A percentile compares a stretch with the other conserved stretches of the same genome.
Conservation (phyloP, 2,329 filamentous ascomycete species). For the Venturia pyrina region DNA sequence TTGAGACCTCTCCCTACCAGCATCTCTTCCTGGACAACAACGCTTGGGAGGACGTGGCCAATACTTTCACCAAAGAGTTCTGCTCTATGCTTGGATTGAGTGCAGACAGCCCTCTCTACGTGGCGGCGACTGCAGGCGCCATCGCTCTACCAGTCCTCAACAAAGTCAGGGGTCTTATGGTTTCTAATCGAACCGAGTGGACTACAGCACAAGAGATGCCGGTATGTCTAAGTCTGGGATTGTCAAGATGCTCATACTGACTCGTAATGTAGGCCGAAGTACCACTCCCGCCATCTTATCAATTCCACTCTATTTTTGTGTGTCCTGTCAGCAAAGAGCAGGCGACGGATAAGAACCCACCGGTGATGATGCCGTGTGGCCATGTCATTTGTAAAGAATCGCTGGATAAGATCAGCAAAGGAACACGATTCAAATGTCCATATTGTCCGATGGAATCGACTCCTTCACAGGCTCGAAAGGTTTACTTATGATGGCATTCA, state of each 20-base stretch:
- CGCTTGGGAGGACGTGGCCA: conserved; percentile 72
- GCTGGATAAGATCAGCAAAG: conserved; percentile 69
- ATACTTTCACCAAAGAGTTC: conserved; percentile 89
- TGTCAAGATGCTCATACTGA: background rate
- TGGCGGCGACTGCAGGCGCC: conserved; percentile 83
- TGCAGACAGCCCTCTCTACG: conserved; percentile 84
- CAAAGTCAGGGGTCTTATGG: conserved; percentile 81
- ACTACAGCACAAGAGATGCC: conserved; percentile 84
- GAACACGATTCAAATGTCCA: conserved; percentile 80
- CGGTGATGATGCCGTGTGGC: conserved; percentile 93
- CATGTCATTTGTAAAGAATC: conserved; percentile 87
- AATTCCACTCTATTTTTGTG: conserved; percentile 94
- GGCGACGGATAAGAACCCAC: conserved; percentile 82
- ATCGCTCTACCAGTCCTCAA: conserved; percentile 83
- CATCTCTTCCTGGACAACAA: conserved; percentile 60
- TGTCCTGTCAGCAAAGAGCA: conserved; percentile 97
- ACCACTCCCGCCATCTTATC: conserved; percentile 51
- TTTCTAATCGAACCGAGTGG: conserved; percentile 87
- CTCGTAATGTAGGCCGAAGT: conserved; percentile 46
- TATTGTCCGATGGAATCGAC: conserved; percentile 85
- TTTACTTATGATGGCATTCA: conserved; percentile 47
- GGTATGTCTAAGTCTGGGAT: conserved; percentile 42
- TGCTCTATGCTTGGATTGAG: conserved; percentile 84
- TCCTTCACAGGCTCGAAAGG: conserved; percentile 63
- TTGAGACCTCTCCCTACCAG: conserved; percentile 68